Evolutionary conservation across 768 basidiomycete species (phyloP), one percentile per base, ranked within the genome.

Genomic region (Crepidotus variabilis): DNA sequence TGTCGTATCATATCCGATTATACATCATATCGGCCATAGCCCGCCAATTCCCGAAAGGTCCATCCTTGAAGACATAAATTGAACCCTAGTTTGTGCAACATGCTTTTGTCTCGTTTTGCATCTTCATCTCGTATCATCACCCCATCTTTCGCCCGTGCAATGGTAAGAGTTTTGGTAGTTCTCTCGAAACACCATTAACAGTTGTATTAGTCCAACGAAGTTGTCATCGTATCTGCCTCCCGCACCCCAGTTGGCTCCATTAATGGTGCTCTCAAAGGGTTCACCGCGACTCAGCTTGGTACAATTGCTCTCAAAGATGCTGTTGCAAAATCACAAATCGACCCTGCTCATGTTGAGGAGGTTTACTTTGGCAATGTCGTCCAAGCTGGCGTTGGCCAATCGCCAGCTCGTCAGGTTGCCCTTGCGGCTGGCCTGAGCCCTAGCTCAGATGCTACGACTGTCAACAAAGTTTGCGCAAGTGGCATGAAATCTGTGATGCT

Each of bases 401-500:
- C 90, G 10, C 97, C 97, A n/a, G 97, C 97, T 52, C 86, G 97
- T 61, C 97, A 99, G 73, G 97, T 95, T 54, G 94, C 88, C n/a
- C 85, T 99, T 57, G 81, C 75, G 54, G 82, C 94, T n/a, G 97
- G 97, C 60, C 77, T 97, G 67, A 85, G 81, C 60, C 71, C 86
- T 9, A 80, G 80, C 55, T 95, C 96, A 23, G 97, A 99, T 75
- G 95, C 96, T 20, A 98, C 97, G 35, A 99, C 97, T 50, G 87
- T 99, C 77, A 99, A 99, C 85, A 99, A 99, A 78, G 97, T 99
- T 71, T 99, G 97, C 72, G 97, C 97, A 5, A 94, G 92, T 53
- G 97, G 97, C 59, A 78, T 99, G 82, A 98, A 98, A 75, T 82
- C 95, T 24, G 84, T 98, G 75, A 97, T 94, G 72, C 80, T 98